These are phyloP conservation scores for Ganoderma multipileum DNA, from an alignment of 1,284 basidiomycete genomes.

Conservation along the genomic window DNA sequence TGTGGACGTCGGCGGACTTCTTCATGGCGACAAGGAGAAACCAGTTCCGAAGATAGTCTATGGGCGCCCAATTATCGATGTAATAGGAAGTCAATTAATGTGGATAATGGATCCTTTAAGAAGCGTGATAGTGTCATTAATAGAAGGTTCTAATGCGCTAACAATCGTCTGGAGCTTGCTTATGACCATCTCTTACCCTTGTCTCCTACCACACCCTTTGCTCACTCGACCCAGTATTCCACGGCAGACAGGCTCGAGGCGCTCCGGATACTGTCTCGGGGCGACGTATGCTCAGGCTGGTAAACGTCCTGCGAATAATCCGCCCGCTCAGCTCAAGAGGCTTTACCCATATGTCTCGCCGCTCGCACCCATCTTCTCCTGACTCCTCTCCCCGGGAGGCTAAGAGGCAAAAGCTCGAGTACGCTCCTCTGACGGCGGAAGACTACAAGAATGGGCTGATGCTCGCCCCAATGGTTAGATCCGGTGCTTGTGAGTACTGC, in stretches of 20 bases:
- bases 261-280: not conserved
- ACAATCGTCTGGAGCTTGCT: too few species aligned
- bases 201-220: not conserved
- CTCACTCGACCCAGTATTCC: not conserved
- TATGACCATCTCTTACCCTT: too few species aligned
- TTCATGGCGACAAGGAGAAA: too few species aligned
- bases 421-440: constrained; percentile 61
- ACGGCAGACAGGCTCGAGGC: not conserved
- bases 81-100: too few species aligned
- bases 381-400: constrained; percentile 48
- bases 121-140: too few species aligned
- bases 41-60: too few species aligned
- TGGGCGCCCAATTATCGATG: too few species aligned
- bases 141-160: too few species aligned
- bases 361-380: constrained; percentile 57
- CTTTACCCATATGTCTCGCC: constrained; percentile 54
- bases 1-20: too few species aligned
- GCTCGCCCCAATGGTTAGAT: constrained; percentile 95
- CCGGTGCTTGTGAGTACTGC: constrained; percentile 73
- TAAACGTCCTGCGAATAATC: not conserved
- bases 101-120: too few species aligned
- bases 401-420: constrained; percentile 59
- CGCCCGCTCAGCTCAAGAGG: constrained; percentile 1
- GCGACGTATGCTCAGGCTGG: not conserved
- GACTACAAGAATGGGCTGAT: constrained; percentile 85